Evolutionary conservation across 2,329 filamentous ascomycete genomes (phyloP), one percentile per base, ranked within the genome.

Genomic region (Ophiostoma sp.): DNA sequence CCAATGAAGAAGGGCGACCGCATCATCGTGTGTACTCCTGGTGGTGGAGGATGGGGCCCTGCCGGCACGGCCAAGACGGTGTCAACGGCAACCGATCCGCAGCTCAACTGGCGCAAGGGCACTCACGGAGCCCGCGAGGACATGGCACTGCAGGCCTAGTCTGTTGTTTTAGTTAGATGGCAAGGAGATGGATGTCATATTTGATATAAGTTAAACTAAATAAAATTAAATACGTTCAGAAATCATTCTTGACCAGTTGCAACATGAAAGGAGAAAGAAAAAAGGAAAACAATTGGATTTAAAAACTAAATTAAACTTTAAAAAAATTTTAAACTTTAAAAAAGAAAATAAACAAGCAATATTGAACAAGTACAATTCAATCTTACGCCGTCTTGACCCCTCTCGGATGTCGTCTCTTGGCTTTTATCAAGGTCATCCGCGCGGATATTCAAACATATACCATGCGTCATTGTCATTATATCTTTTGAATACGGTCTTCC

Each of bases 1-100:
- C 84, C 85, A 15, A 93, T 94, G 90, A 83, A 87, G 76, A 83
- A 88, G 0, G 92, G 92, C 0, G 92, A 95, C 76, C 82, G 90
- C 7, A 93, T 94, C 76, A 90, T 94, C 70, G 83, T 95, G 23
- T 84, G 84, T 73, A 94, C 92, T 4, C 92, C 92, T 2, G 92
- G 92, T 39, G 92, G 92, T 69, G 92, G 92, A 60, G 92, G 89
- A 0, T 94, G 90, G 90, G 91, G 90, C 0, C 78, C 78, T 54
- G 80, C 83, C 0, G 90, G 88, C 0, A 82, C 85, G 70, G 82
- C 86, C 74, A 89, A 83, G 77, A 80, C 83, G 48, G 80, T 83
- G 68, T 82, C 79, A 52, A 1, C 70, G 31, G 75, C 78, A 68
- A 77, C 79, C 68, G 92, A 96, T 79, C 81, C 81, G 62, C 85